phyloP scores from a whole-genome alignment of 352 stramenopile genomes.

The Phytophthora citrophthora region DNA sequence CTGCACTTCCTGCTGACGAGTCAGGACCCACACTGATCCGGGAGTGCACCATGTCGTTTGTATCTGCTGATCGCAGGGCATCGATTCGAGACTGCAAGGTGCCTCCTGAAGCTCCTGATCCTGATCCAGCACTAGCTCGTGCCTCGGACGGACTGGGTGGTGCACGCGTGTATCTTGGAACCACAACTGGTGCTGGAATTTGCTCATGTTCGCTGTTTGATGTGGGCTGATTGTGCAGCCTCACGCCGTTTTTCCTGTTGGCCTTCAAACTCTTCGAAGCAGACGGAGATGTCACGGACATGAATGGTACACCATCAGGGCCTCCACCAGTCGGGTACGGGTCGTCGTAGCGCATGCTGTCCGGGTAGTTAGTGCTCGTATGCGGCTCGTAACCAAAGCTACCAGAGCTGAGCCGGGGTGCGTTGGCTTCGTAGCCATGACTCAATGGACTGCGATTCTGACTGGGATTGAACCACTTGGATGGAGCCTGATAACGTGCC shows the following conservation, averaged over 20 bases:
- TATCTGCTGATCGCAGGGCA: conserved; percentile 53
- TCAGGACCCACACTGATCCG: conserved; percentile 45
- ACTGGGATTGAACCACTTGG: conserved; percentile 29
- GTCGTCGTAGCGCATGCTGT: conserved; percentile 42
- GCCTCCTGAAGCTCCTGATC: conserved; percentile 8
- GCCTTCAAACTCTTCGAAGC: conserved; percentile 28
- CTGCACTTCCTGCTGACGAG: conserved; percentile 4
- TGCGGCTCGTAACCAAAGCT: conserved; percentile 21
- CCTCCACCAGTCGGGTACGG: conserved; percentile 34
- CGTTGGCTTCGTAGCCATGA: conserved; percentile 29
- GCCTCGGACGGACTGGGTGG: conserved; percentile 27
- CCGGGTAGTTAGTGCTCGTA: conserved; percentile 24
- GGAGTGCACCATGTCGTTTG: conserved; percentile 53
- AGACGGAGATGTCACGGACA: conserved; percentile 49
- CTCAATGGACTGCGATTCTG: conserved; percentile 16
- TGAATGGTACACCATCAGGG: conserved; percentile 40
- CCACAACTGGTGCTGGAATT: conserved; percentile 26
- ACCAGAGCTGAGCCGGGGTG: conserved; percentile 25
- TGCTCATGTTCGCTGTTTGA: conserved; percentile 18
- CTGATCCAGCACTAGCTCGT: conserved; percentile 21
- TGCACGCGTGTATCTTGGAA: conserved; percentile 35
- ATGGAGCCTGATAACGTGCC: conserved; percentile 25
- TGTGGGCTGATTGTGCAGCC: conserved; percentile 13
- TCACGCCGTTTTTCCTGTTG: conserved; percentile 24
- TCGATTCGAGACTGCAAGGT: conserved; percentile 74